Evolutionary conservation across 805 yeast species (phyloP), one percentile per base, ranked within the genome.

Genomic region (Candida sonorensis): DNA sequence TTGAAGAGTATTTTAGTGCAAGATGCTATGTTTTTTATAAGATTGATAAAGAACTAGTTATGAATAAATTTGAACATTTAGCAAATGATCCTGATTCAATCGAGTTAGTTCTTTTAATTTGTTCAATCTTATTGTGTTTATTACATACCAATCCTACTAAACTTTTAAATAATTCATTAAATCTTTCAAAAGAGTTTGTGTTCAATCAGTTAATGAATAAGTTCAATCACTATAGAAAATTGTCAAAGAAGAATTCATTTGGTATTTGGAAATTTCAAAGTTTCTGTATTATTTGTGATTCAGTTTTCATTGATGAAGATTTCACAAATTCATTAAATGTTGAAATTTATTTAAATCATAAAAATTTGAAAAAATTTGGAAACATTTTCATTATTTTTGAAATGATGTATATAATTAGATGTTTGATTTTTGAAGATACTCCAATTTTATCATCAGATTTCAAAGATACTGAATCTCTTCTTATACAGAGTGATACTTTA

Each of bases 191-290:
- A 9, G 14, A 27, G 7, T 15, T 22, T 7, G 33, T 42, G 26
- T 24, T 36, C 5, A 29, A 10, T 1, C 4, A 6, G 5, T 20
- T 43, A 12, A 10, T 28, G 7, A 11, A 14, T 9, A 28, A 29
- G 12, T 44, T 45, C 32, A 37, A 34, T 4, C 24, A 31, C 8
- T 39, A 30, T 26, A 34, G 33, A 11, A 4, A 12, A 7, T n/a
- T 38, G 16, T 19, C 33, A 1, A 18, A 26, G 14, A 29, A 34
- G 14, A 29, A 34, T 20, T 41, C 50, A 1, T 34, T 34, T 10
- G 47, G 48, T 4, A 12, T 29, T 9, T 32, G 25, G 26, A 45
- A 43, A 34, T 33, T 46, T n/a, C 42, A 37, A 29, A 36, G 43
- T 8, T 21, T 43, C 6, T 36, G 45, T 17, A 20, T 46, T 7